These are phyloP conservation scores for Aspergillus olivimuriae DNA, from an alignment of 495 filamentous ascomycete species.

Conservation along the genomic window DNA sequence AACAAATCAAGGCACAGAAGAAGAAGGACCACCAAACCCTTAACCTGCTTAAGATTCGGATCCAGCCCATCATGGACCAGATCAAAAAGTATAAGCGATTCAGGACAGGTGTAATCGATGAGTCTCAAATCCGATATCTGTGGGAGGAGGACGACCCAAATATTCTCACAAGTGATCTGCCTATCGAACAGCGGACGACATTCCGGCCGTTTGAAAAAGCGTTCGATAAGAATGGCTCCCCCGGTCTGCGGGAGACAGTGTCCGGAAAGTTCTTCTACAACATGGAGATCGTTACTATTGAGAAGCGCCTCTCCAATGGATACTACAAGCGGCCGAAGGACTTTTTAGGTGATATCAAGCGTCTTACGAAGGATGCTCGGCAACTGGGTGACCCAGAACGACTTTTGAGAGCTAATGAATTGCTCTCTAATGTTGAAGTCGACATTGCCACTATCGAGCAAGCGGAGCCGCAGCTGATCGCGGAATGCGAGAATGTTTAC, in stretches of 20 bases:
- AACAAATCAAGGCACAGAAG: constrained; percentile 73
- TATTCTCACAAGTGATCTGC: constrained; percentile 69
- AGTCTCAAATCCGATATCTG: constrained; percentile 66
- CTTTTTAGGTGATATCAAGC: constrained; percentile 79
- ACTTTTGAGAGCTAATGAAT: constrained; percentile 78
- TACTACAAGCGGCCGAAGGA: constrained; percentile 87
- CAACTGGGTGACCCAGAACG: constrained; percentile 69
- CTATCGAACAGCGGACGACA: constrained; percentile 46
- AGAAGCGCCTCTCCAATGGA: constrained; percentile 89
- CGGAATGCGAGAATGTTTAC: constrained; percentile 68
- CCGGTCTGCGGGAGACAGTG: constrained; percentile 59
- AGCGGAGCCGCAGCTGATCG: constrained; percentile 56
- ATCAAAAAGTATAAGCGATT: constrained; percentile 85
- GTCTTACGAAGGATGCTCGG: constrained; percentile 75
- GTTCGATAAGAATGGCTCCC: constrained; percentile 66
- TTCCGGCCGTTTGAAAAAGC: constrained; percentile 69
- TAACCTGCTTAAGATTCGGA: constrained; percentile 76
- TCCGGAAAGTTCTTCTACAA: constrained; percentile 90
- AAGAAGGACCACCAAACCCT: constrained; percentile 71
- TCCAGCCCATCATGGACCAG: constrained; percentile 94
- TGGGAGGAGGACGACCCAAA: constrained; percentile 79
- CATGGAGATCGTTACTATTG: constrained; percentile 85
- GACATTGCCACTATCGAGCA: constrained; percentile 67
- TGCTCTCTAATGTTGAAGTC: constrained; percentile 85
- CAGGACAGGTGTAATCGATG: constrained; percentile 68